A percentile compares a stretch with the other conserved stretches of the same genome.
Conservation (phyloP, 352 stramenopile species). For the Phytophthora sp. region DNA sequence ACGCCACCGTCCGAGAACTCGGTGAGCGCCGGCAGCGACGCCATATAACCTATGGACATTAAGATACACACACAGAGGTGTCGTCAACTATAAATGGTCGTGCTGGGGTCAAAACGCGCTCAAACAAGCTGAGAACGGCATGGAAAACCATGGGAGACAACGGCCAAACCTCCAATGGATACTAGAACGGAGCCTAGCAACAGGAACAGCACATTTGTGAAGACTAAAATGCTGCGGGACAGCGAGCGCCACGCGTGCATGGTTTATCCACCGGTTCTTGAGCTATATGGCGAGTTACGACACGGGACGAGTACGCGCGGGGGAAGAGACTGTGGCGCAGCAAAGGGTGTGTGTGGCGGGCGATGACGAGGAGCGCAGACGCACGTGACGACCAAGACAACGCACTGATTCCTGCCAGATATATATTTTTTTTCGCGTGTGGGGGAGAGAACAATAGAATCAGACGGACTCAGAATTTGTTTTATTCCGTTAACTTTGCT, state of each 20-base stretch:
- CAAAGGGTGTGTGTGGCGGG: neutral
- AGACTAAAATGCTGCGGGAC: slow-evolving; percentile 81
- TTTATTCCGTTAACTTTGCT: too few species aligned
- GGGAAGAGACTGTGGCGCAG: slow-evolving; percentile 2
- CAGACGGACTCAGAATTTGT: slow-evolving; percentile 6
- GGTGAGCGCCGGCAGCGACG: slow-evolving; percentile 77
- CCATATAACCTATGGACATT: slow-evolving; percentile 69
- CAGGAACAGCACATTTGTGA: slow-evolving; percentile 90
- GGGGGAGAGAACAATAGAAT: slow-evolving; percentile 14
- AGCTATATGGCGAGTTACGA: slow-evolving; percentile 18
- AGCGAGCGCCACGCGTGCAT: slow-evolving; percentile 77
- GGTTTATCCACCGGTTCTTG: slow-evolving; percentile 15
- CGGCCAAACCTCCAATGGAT: slow-evolving; percentile 66
- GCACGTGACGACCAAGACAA: neutral
- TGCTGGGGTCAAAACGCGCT: slow-evolving; percentile 4
- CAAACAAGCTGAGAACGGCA: neutral
- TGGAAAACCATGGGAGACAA: slow-evolving; percentile 5
- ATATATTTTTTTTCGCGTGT: slow-evolving; percentile 3
- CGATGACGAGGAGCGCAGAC: slow-evolving; percentile 16
- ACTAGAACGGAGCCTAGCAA: slow-evolving; percentile 82
- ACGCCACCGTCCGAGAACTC: slow-evolving; percentile 85
- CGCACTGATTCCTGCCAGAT: slow-evolving; percentile 21
- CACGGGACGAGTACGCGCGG: slow-evolving; percentile 20
- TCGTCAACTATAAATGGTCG: slow-evolving; percentile 9
- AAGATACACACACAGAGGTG: slow-evolving; percentile 10